Percentiles rank a stretch among this genome's conserved stretches.
Evolutionary conservation across 768 basidiomycete species (phyloP).

Genomic region (Podaxis sp.): DNA sequence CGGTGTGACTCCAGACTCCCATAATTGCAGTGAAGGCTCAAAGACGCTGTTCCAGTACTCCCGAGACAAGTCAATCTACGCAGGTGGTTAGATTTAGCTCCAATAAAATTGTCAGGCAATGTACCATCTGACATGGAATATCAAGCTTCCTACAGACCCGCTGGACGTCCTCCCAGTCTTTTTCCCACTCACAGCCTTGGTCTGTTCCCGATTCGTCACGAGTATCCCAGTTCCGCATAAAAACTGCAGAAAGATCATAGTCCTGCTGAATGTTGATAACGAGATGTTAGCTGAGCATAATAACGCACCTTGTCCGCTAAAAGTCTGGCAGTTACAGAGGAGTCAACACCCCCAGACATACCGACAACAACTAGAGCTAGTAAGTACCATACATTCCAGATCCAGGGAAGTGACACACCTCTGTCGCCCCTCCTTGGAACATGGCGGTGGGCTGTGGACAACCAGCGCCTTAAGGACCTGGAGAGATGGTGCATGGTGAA

Average conservation of each 20-base stretch:
- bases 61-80: constrained; percentile 78
- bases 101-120: constrained; percentile 13
- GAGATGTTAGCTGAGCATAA: neutral
- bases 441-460: neutral
- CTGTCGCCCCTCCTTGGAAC: constrained; percentile 29
- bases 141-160: constrained; percentile 70
- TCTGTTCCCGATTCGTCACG: constrained; percentile 77
- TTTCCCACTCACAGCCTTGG: constrained; percentile 93
- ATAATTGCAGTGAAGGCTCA: constrained; percentile 74
- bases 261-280: constrained; percentile 41
- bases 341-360: constrained; percentile 97
- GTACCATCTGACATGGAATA: constrained; percentile 73
- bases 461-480: constrained; percentile 4
- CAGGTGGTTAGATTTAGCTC: neutral
- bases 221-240: constrained; percentile 96
- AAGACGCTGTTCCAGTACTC: constrained; percentile 94
- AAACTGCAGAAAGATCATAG: constrained; percentile 82
- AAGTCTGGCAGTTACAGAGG: constrained; percentile 81
- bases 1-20: constrained; percentile 80
- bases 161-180: constrained; percentile 91
- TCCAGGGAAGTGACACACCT: constrained; percentile 19
- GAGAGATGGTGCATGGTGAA: neutral
- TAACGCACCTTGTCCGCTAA: constrained; percentile 60
- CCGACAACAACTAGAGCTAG: constrained; percentile 72
- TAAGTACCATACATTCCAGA: neutral